These are phyloP conservation scores for Lomentospora prolificans DNA, from an alignment of 2,329 filamentous ascomycete species.

Conservation along the genomic window DNA sequence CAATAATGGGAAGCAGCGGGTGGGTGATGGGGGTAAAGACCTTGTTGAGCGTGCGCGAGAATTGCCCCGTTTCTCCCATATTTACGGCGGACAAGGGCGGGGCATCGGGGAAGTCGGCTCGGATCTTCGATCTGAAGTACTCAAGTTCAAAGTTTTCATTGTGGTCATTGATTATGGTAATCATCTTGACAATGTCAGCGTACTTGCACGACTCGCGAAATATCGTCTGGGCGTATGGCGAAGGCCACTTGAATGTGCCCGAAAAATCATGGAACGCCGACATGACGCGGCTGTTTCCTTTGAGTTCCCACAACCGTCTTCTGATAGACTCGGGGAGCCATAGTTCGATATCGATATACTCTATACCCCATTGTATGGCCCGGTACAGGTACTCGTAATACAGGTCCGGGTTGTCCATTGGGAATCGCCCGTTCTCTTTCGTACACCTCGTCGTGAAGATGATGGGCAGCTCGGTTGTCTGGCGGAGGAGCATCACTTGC, in stretches of 20 bases:
- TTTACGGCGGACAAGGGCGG: conserved; percentile 76
- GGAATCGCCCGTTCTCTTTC: conserved; percentile 73
- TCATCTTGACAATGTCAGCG: conserved; percentile 86
- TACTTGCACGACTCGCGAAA: conserved; percentile 65
- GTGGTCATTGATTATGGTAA: conserved; percentile 68
- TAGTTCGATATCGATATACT: conserved; percentile 82
- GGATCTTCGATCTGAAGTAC: conserved; percentile 73
- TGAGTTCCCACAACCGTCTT: conserved; percentile 53
- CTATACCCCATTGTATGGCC: conserved; percentile 80
- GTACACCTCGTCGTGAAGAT: conserved; percentile 81
- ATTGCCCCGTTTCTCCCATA: conserved; percentile 78
- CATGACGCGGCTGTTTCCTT: conserved; percentile 75
- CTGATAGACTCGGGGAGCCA: conserved; percentile 75
- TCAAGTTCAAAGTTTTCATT: conserved; percentile 87
- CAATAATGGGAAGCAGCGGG: conserved; percentile 71
- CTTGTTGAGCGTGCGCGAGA: conserved; percentile 74
- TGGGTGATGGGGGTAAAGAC: conserved; percentile 86
- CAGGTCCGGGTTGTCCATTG: conserved; percentile 66
- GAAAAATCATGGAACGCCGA: conserved; percentile 90
- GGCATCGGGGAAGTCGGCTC: conserved; percentile 54
- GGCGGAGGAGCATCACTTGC: conserved; percentile 74
- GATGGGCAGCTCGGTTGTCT: conserved; percentile 79
- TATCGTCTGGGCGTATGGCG: conserved; percentile 58
- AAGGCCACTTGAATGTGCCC: conserved; percentile 74
- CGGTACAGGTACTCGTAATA: conserved; percentile 74